phyloP scores from a whole-genome alignment of 176 grass and related monocot genomes.

The Hyparrhenia diplandra region DNA sequence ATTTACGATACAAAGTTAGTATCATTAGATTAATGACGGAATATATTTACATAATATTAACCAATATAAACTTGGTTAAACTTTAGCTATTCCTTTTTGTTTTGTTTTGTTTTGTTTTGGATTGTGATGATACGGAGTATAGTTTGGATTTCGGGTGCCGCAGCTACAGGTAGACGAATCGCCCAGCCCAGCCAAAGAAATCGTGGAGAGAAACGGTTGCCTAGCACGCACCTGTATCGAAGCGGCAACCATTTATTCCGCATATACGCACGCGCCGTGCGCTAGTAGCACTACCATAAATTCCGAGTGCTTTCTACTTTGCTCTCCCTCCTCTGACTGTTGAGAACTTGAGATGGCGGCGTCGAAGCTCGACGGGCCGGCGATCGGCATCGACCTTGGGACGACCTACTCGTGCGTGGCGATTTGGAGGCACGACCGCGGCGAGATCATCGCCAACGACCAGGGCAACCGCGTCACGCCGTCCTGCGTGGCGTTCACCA shows the following conservation, averaged over 20 bases:
- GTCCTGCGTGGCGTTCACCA: too few relatives aligned
- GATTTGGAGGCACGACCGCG: neutral
- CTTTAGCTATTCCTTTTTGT: too few relatives aligned
- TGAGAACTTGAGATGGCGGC: too few relatives aligned
- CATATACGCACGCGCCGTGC: neutral
- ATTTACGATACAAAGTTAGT: too few relatives aligned
- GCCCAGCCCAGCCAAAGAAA: neutral
- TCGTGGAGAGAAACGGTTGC: neutral
- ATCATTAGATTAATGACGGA: too few relatives aligned
- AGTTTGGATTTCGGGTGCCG: too few relatives aligned
- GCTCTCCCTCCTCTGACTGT: neutral
- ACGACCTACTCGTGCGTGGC: constrained; percentile 21
- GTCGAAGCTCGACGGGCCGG: too few relatives aligned
- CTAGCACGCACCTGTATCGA: neutral
- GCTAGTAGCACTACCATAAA: neutral
- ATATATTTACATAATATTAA: too few relatives aligned
- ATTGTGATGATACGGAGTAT: too few relatives aligned
- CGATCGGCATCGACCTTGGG: constrained; percentile 24
- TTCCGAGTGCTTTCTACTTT: neutral
- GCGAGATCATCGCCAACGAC: constrained; percentile 43
- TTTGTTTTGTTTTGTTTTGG: too few relatives aligned
- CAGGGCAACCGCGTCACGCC: constrained; percentile 69
- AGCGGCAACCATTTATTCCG: neutral
- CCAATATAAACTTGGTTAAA: too few relatives aligned
- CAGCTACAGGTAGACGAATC: too few relatives aligned